Conservation (phyloP, 306 rosid genomes). For the Prunus salicina region DNA sequence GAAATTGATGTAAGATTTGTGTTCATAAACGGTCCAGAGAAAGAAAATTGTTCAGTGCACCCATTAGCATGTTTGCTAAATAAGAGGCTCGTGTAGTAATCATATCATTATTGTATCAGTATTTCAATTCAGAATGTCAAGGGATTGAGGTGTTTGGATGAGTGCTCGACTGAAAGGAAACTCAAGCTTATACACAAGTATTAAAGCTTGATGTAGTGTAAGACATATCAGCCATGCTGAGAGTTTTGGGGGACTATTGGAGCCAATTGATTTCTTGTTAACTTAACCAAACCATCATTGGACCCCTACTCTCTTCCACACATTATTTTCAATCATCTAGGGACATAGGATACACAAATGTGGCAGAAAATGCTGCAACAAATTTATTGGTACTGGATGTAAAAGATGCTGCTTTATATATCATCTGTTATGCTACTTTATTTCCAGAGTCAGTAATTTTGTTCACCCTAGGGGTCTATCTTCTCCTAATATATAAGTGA, state of each 20-base stretch:
- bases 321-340: background rate
- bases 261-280: background rate
- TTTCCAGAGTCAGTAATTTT: background rate
- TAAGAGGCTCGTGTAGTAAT: too few species aligned
- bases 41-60: background rate
- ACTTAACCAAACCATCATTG: background rate
- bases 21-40: background rate
- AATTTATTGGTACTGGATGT: background rate
- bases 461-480: background rate
- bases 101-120: background rate
- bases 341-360: background rate
- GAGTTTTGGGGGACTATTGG: background rate
- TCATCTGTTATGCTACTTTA: background rate
- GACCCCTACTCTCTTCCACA: background rate
- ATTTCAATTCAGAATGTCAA: background rate
- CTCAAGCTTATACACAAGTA: background rate
- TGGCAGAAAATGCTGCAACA: background rate
- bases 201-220: background rate
- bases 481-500: slow-evolving; percentile 2
- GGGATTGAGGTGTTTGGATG: background rate
- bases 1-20: background rate
- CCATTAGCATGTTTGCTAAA: background rate
- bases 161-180: background rate
- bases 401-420: background rate
- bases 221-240: background rate